phyloP scores from a whole-genome alignment of 352 stramenopile genomes.

The Pythium apleroticum region DNA sequence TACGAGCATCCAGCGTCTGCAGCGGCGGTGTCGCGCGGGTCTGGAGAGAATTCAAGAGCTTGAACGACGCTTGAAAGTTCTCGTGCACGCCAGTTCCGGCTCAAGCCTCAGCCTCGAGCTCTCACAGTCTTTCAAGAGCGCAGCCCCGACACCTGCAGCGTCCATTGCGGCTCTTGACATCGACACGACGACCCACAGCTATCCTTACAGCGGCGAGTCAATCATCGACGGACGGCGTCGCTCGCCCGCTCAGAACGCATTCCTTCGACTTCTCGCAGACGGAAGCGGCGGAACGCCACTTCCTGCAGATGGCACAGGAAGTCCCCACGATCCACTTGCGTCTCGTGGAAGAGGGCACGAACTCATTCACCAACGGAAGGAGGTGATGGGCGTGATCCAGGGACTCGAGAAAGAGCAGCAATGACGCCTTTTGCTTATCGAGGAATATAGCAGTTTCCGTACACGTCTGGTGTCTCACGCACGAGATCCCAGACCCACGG shows the following conservation, averaged over 20 bases:
- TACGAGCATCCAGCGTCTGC: constrained; percentile 33
- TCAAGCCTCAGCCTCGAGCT: constrained; percentile 10
- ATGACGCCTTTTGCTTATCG: constrained; percentile 8
- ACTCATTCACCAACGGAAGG: constrained; percentile 36
- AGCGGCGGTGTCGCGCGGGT: constrained; percentile 36
- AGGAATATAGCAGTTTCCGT: constrained; percentile 70
- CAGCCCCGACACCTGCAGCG: background rate
- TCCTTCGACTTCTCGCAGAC: constrained; percentile 41
- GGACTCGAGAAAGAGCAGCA: constrained; percentile 11
- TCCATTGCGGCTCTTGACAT: constrained; percentile 14
- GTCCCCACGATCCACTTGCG: background rate
- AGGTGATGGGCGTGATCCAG: constrained; percentile 32
- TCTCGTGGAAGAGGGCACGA: constrained; percentile 18
- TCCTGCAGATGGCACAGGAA: background rate
- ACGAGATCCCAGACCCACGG: constrained; percentile 82
- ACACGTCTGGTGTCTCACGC: constrained; percentile 65
- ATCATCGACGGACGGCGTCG: constrained; percentile 17
- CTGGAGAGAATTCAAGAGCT: constrained; percentile 44
- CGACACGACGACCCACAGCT: background rate
- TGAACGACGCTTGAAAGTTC: constrained; percentile 22
- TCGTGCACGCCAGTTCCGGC: constrained; percentile 17
- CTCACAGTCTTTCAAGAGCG: background rate
- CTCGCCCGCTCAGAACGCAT: constrained; percentile 68
- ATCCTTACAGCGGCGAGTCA: background rate
- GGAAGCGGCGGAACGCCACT: background rate